Evolutionary conservation across 352 stramenopile species (phyloP).

Genomic region (Phytophthora idaei): DNA sequence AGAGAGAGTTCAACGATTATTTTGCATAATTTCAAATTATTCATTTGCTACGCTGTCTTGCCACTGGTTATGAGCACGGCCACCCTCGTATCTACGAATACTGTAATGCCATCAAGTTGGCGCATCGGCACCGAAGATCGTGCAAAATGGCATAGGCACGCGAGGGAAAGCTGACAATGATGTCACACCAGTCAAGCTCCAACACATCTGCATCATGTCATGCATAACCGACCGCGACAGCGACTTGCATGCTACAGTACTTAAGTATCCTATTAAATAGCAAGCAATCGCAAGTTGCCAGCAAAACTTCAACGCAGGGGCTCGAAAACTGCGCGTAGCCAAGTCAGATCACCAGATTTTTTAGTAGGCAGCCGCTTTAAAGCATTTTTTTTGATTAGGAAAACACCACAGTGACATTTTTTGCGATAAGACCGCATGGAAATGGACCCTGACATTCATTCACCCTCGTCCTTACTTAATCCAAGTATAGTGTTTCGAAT

Average conservation of each 20-base stretch:
- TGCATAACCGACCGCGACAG: constrained; percentile 1
- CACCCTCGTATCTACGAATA: not conserved
- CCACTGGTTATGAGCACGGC: not conserved
- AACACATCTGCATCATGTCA: constrained; percentile 1
- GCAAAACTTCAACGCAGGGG: constrained; percentile 1
- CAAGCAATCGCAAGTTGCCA: not conserved
- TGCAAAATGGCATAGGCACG: constrained; percentile 9
- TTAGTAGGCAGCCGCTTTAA: constrained; percentile 11
- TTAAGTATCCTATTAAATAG: too few relatives aligned
- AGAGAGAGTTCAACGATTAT: not conserved
- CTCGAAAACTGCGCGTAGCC: constrained; percentile 5
- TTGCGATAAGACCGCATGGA: constrained; percentile 28
- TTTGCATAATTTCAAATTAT: too few relatives aligned
- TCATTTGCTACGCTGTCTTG: too few relatives aligned
- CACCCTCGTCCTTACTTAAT: constrained; percentile 15
- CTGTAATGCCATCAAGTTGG: not conserved
- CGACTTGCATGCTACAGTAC: not conserved
- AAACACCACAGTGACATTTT: constrained; percentile 6
- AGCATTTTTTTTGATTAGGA: constrained; percentile 1
- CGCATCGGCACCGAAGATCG: constrained; percentile 7
- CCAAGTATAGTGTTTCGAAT: constrained; percentile 27
- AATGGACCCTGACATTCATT: constrained; percentile 23
- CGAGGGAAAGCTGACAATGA: not conserved
- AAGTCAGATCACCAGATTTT: constrained; percentile 26
- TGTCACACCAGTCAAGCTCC: constrained; percentile 9